A percentile compares a stretch with the other conserved stretches of the same genome.
Evolutionary conservation across 2,329 filamentous ascomycete genomes (phyloP).

Genomic region (Fusarium humuli): DNA sequence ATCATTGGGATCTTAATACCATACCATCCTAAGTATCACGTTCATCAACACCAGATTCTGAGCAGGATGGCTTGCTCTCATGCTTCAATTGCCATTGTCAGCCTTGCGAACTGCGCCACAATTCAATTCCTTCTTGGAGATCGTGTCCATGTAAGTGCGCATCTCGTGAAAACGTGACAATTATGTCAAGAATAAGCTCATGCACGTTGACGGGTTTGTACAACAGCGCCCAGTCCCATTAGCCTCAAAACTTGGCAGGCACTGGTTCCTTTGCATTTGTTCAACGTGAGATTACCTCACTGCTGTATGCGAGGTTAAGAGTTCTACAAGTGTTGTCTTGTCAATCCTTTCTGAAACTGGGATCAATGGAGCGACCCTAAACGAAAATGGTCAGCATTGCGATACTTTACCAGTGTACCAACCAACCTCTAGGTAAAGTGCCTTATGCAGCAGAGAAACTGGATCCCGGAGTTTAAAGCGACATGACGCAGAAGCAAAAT

Average conservation of each 20-base stretch:
- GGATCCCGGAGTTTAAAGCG: neutral
- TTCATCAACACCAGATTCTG: neutral
- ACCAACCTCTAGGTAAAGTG: neutral
- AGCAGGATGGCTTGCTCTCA: neutral
- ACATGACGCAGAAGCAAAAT: conserved; percentile 7
- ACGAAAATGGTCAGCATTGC: neutral
- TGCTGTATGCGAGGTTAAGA: neutral
- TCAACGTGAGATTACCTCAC: neutral
- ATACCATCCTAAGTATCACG: neutral
- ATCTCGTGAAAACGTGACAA: neutral
- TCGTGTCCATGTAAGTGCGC: no score
- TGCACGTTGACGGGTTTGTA: neutral
- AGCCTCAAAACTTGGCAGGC: conserved; percentile 2
- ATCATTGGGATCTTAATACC: neutral
- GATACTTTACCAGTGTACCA: neutral
- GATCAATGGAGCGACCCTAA: neutral
- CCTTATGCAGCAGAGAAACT: neutral
- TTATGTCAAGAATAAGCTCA: neutral
- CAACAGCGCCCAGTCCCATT: neutral
- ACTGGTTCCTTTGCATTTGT: neutral
- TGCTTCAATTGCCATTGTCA: neutral
- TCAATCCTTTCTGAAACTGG: neutral
- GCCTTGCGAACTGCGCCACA: neutral
- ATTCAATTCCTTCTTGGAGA: neutral
- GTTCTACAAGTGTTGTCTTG: neutral